A percentile compares a stretch with the other conserved stretches of the same genome.
Evolutionary conservation across 306 rosid species (phyloP).

Genomic region (Carpinus viminea): DNA sequence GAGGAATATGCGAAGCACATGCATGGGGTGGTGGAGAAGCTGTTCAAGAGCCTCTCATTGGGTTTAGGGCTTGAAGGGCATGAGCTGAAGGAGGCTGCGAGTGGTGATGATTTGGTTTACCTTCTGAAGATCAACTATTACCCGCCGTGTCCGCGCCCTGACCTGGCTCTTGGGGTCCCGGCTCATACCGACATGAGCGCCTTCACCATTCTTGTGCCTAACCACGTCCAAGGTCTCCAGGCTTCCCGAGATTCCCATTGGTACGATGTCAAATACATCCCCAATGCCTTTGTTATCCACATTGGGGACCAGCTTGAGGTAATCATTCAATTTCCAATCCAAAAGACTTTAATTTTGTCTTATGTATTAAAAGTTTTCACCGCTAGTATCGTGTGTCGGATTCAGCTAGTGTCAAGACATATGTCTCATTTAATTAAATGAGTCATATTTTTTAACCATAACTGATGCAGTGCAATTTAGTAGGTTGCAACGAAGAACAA

Average conservation of each 20-base stretch:
- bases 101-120: conserved; percentile 57
- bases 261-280: conserved; percentile 68
- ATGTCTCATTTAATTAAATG: no score
- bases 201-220: conserved; percentile 69
- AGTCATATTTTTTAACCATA: no score
- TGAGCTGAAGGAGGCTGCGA: conserved; percentile 50
- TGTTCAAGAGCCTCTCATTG: conserved; percentile 46
- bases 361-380: no score
- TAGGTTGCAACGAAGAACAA: no score
- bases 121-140: conserved; percentile 79
- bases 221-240: conserved; percentile 80
- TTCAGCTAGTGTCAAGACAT: no score
- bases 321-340: background rate
- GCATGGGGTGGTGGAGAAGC: conserved; percentile 51
- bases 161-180: conserved; percentile 69
- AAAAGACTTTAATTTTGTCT: no score
- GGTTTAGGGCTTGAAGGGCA: conserved; percentile 66
- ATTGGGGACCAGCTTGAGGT: conserved; percentile 86
- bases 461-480: no score
- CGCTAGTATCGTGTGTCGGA: no score
- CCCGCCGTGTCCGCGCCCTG: conserved; percentile 83
- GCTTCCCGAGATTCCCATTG: conserved; percentile 63
- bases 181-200: conserved; percentile 76
- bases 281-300: conserved; percentile 73
- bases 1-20: conserved; percentile 57